Percentiles rank a stretch among this genome's conserved stretches.
phyloP scores from a whole-genome alignment of 805 yeast genomes.

The Starmerella vaccinii region DNA sequence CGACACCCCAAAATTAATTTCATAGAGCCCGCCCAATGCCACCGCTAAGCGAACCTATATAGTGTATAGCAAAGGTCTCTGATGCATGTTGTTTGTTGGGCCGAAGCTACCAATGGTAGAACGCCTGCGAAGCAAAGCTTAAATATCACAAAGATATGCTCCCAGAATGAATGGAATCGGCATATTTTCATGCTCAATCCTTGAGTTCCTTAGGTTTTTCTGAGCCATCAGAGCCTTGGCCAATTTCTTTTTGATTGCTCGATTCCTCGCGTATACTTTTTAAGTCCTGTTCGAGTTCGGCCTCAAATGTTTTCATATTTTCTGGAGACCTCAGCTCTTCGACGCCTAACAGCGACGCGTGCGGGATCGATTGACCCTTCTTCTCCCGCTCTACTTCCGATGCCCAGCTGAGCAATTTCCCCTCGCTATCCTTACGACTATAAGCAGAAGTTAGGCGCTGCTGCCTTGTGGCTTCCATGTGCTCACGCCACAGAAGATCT shows the following conservation, averaged over 20 bases:
- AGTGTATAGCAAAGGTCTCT: too few relatives aligned
- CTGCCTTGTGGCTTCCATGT: constrained; percentile 26
- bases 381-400: constrained; percentile 24
- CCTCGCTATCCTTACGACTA: constrained; percentile 21
- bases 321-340: constrained; percentile 17
- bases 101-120: too few relatives aligned
- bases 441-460: constrained; percentile 23
- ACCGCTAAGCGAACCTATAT: too few relatives aligned
- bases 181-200: not conserved
- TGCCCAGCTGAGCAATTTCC: constrained; percentile 26
- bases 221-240: not conserved
- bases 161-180: too few relatives aligned
- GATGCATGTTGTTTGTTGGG: too few relatives aligned
- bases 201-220: not conserved
- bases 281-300: constrained; percentile 16
- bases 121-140: too few relatives aligned
- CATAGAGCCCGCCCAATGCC: too few relatives aligned
- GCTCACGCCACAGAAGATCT: constrained; percentile 34
- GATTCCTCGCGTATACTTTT: constrained; percentile 3
- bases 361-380: constrained; percentile 26
- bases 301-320: constrained; percentile 18
- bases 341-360: constrained; percentile 30
- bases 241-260: not conserved
- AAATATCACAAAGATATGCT: too few relatives aligned
- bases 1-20: too few relatives aligned